Evolutionary conservation across 2,329 filamentous ascomycete species (phyloP).

Genomic region (Aspergillus fijiensis): DNA sequence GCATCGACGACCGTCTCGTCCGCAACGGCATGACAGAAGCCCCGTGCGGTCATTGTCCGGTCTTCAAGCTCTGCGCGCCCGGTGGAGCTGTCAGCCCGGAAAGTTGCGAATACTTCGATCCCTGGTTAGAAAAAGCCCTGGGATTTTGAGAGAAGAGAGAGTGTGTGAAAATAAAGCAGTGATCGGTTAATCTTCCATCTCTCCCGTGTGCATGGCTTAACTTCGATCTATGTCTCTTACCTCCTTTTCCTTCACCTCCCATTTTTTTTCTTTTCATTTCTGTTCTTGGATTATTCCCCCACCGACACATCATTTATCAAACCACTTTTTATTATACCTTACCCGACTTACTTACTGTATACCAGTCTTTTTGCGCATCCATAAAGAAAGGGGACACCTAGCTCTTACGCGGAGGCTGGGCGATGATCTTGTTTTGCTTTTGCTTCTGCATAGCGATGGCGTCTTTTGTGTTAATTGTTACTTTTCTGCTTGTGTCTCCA

Average conservation of each 20-base stretch:
- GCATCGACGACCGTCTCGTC: slow-evolving; percentile 44
- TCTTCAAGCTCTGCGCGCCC: slow-evolving; percentile 88
- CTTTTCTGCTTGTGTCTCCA: slow-evolving; percentile 15
- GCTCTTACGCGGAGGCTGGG: no score
- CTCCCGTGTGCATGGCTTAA: no score
- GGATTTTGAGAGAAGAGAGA: slow-evolving; percentile 29
- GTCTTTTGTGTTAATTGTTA: slow-evolving; percentile 21
- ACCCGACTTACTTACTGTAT: background rate
- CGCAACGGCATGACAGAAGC: slow-evolving; percentile 80
- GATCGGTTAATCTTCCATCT: no score
- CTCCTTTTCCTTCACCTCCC: background rate
- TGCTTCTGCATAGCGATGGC: slow-evolving; percentile 41
- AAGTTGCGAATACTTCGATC: slow-evolving; percentile 87
- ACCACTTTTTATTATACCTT: background rate
- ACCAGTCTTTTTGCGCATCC: slow-evolving; percentile 13
- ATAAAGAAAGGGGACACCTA: background rate
- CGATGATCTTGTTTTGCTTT: no score
- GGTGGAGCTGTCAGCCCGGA: slow-evolving; percentile 86
- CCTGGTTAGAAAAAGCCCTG: slow-evolving; percentile 64
- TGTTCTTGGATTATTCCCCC: background rate
- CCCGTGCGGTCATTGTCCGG: slow-evolving; percentile 87
- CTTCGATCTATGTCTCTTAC: background rate
- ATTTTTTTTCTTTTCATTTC: slow-evolving; percentile 8
- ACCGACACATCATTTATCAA: background rate
- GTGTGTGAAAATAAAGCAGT: no score